Conservation (phyloP, 352 stramenopile genomes). For the Globisporangium camurandrum region DNA sequence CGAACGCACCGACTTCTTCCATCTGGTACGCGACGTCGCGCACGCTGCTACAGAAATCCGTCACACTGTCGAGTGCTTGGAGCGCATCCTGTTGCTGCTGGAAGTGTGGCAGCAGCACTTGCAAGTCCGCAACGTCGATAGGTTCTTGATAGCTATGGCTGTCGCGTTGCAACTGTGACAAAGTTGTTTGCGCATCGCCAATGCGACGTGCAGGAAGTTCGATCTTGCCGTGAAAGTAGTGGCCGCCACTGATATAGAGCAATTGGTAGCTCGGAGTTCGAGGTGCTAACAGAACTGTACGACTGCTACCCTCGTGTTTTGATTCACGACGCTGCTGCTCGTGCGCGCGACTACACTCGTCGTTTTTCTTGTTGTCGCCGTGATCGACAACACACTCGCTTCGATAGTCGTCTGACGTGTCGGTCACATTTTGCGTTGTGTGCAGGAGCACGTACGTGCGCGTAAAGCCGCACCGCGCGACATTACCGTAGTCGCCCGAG, state of each 20-base stretch:
- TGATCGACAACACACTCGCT: slow-evolving; percentile 7
- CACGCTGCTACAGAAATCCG: slow-evolving; percentile 31
- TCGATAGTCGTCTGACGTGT: slow-evolving; percentile 19
- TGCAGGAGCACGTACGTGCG: slow-evolving; percentile 56
- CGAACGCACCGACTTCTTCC: slow-evolving; percentile 57
- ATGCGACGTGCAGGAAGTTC: too few species aligned
- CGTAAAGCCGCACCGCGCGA: slow-evolving; percentile 45
- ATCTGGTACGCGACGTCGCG: slow-evolving; percentile 60
- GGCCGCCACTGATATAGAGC: slow-evolving; percentile 41
- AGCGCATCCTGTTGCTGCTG: slow-evolving; percentile 41
- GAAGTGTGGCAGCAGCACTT: slow-evolving; percentile 42
- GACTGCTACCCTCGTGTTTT: too few species aligned
- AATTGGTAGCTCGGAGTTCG: slow-evolving; percentile 29
- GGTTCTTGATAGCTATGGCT: too few species aligned
- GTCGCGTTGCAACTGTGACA: too few species aligned
- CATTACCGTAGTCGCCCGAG: slow-evolving; percentile 43
- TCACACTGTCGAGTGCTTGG: slow-evolving; percentile 28
- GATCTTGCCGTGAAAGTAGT: slow-evolving; percentile 52
- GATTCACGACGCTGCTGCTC: slow-evolving; percentile 4
- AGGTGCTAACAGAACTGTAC: too few species aligned
- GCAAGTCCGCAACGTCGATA: slow-evolving; percentile 29
- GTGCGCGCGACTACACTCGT: too few species aligned
- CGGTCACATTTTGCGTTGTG: slow-evolving; percentile 18
- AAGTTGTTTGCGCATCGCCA: too few species aligned
- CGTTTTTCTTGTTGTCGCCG: slow-evolving; percentile 3